A percentile compares a stretch with the other conserved stretches of the same genome.
Conservation (phyloP, 768 basidiomycete species). For the Lentinula edodes region DNA sequence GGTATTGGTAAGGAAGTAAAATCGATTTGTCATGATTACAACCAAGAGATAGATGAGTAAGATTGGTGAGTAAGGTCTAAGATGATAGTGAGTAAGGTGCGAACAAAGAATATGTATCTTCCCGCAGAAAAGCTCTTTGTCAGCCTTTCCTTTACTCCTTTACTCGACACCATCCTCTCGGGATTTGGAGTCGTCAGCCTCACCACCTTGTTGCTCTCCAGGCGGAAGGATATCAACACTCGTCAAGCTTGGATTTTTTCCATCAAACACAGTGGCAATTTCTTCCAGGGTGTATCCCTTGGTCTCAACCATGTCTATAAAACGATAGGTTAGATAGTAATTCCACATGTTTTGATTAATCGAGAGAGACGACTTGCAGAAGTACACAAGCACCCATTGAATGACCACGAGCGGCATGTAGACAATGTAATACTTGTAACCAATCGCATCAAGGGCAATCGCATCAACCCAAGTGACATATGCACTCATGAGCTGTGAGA, state of each 20-base stretch:
- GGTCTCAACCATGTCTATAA: conserved; percentile 30
- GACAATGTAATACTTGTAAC: not conserved
- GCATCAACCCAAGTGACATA: not conserved
- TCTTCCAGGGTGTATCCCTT: conserved; percentile 48
- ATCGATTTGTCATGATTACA: no score
- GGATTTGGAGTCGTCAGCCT: not conserved
- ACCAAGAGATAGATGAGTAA: no score
- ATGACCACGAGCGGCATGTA: not conserved
- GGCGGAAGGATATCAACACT: not conserved
- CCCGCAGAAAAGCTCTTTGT: no score
- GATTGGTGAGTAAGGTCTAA: no score
- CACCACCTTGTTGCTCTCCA: not conserved
- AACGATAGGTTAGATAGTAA: no score
- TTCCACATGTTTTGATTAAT: not conserved
- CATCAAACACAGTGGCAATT: conserved; percentile 52
- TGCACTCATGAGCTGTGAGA: not conserved
- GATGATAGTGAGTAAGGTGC: no score
- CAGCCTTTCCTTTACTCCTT: no score
- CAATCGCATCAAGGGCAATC: not conserved
- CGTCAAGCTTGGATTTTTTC: conserved; percentile 28
- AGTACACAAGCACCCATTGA: not conserved
- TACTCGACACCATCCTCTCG: not conserved
- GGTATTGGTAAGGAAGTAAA: no score
- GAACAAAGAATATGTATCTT: no score
- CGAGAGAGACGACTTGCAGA: not conserved